Evolutionary conservation across 78 protist species (phyloP), one percentile per base, ranked within the genome.

Genomic region (Cavenderia fasciculata): DNA sequence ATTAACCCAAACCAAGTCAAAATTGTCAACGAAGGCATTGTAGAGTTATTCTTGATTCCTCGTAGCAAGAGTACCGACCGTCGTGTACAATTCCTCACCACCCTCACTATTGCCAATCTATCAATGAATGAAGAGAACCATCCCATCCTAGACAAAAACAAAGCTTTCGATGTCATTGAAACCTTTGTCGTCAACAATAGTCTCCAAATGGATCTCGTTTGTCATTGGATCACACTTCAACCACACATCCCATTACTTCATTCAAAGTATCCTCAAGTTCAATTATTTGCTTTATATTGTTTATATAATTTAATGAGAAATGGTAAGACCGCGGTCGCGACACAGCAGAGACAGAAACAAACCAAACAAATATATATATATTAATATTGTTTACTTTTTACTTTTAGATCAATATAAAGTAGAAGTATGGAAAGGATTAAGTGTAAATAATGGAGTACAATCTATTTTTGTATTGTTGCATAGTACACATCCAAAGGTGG

Each of bases 51-150:
- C 19, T 12, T 82, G 18, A 14, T 82, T 33, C 90, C 90, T 68
- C 49, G 90, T 44, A 68, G 79, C 52, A 82, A 82, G 36, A 82
- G 90, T 44, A 21, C 38, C 36, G 90, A 82, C 44, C 47, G 73
- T 43, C 49, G 90, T 31, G 78, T 82, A 10, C 90, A 82, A 68
- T 82, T 82, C 49, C 57, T 82, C 2, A 82, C 90, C 4, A 82
- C 90, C 0, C 47, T 82, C 0, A 82, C 90, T 0, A 82, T 82
- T 68, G 90, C 90, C 14, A 82, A 82, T 33, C 44, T 82, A 25
- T 82, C 90, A 68, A 82, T 82, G 90, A 82, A 82, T 57, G 90
- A 82, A 31, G 90, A 82, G 56, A 82, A 82, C 40, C 90, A 82
- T 57, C 11, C 2, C 23, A 49, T 46, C 3, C 78, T 82, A 23